A percentile compares a stretch with the other conserved stretches of the same genome.
These are phyloP conservation scores for Phytophthora megakarya DNA, from an alignment of 352 stramenopile genomes.

Conservation along the genomic window DNA sequence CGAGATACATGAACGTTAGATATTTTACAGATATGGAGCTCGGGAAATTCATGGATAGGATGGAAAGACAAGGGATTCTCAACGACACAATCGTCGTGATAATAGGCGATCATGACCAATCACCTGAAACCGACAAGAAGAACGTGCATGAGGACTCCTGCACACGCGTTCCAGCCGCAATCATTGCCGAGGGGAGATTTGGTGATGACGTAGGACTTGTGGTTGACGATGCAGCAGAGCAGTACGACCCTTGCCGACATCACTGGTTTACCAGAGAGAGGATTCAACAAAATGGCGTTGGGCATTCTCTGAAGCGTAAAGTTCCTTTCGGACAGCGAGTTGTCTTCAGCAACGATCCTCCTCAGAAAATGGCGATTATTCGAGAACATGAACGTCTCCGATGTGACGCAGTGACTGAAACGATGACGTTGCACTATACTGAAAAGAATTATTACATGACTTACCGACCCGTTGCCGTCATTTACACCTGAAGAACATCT, in stretches of 20 bases:
- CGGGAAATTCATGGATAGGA: conserved; percentile 58
- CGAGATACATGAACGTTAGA: conserved; percentile 59
- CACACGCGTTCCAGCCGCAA: conserved; percentile 45
- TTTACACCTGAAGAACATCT: conserved; percentile 17
- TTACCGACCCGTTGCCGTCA: conserved; percentile 43
- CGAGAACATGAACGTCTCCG: conserved; percentile 50
- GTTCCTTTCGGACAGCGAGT: conserved; percentile 28
- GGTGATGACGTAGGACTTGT: conserved; percentile 44
- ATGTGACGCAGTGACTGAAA: conserved; percentile 42
- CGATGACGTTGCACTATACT: conserved; percentile 53
- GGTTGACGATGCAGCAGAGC: conserved; percentile 46
- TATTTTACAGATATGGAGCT: conserved; percentile 65
- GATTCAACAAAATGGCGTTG: conserved; percentile 64
- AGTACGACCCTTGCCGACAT: conserved; percentile 71
- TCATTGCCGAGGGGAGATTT: conserved; percentile 59
- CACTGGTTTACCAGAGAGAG: conserved; percentile 47
- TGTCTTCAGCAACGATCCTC: conserved; percentile 62
- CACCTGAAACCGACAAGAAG: conserved; percentile 43
- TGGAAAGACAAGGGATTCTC: conserved; percentile 49
- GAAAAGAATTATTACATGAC: conserved; percentile 43
- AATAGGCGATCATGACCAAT: conserved; percentile 59
- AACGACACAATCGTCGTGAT: conserved; percentile 69
- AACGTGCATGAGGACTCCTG: conserved; percentile 52
- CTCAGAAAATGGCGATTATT: conserved; percentile 52
- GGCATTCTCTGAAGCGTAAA: conserved; percentile 58